phyloP scores from a whole-genome alignment of 352 stramenopile species.

The Globisporangium cederbergense region DNA sequence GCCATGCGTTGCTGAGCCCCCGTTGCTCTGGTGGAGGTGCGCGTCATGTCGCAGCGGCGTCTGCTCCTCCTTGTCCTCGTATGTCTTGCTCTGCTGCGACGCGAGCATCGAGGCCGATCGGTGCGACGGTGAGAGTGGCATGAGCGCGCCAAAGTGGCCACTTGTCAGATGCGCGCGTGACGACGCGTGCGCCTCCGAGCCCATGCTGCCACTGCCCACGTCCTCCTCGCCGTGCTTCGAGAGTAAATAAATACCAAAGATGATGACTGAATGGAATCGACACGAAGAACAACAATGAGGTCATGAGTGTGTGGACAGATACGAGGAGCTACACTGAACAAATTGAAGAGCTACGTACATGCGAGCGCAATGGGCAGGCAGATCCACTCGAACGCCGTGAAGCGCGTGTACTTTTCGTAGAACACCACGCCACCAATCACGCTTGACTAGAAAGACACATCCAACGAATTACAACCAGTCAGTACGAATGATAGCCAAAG shows the following conservation, averaged over 20 bases:
- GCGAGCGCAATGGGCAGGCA: conserved; percentile 69
- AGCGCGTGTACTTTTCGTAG: conserved; percentile 81
- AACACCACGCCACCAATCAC: conserved; percentile 82
- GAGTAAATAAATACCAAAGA: conserved; percentile 79
- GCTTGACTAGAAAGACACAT: conserved; percentile 50
- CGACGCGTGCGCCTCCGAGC: conserved; percentile 21
- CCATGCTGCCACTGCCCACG: conserved; percentile 19
- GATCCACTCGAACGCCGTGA: conserved; percentile 79
- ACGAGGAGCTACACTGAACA: not conserved
- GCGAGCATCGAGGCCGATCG: conserved; percentile 34
- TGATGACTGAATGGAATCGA: conserved; percentile 54
- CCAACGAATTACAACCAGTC: conserved; percentile 11
- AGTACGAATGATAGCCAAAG: not conserved
- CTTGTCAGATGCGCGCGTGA: conserved; percentile 48
- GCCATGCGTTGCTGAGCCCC: not conserved
- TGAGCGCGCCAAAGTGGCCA: conserved; percentile 75
- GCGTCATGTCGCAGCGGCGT: conserved; percentile 30
- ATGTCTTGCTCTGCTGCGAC: conserved; percentile 33
- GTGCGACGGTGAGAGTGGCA: conserved; percentile 70
- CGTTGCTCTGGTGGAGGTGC: not conserved
- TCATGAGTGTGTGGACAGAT: too few species aligned
- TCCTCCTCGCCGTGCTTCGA: conserved; percentile 73
- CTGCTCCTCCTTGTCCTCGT: conserved; percentile 43
- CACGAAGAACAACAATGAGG: not conserved
- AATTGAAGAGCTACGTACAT: conserved; percentile 39